Evolutionary conservation across 1,139 yeast species (phyloP).

Genomic region (Pichia sp.): DNA sequence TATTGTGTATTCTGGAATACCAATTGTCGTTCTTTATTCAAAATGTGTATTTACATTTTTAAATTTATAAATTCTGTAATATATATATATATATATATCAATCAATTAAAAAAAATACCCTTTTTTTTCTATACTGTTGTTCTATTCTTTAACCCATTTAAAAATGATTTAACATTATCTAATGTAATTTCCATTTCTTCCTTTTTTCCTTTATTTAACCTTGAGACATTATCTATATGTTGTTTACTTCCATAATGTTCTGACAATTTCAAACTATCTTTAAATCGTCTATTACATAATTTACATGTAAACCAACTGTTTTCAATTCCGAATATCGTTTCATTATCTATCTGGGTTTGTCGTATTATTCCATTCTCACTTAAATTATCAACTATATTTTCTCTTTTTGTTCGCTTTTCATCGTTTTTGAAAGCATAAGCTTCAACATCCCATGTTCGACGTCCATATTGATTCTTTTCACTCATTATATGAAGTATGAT

Average conservation of each 20-base stretch:
- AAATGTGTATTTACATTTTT: slow-evolving; percentile 4
- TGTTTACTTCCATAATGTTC: slow-evolving; percentile 75
- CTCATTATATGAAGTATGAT: neutral
- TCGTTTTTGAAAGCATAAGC: slow-evolving; percentile 49
- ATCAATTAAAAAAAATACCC: neutral
- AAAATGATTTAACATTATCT: slow-evolving; percentile 4
- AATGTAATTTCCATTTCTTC: slow-evolving; percentile 1
- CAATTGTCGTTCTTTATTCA: slow-evolving; percentile 40
- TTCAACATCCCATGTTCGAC: slow-evolving; percentile 68
- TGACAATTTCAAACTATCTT: slow-evolving; percentile 71
- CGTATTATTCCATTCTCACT: neutral
- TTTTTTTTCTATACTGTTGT: neutral
- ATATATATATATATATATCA: neutral
- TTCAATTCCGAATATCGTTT: slow-evolving; percentile 27
- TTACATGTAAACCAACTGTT: slow-evolving; percentile 79
- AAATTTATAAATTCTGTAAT: neutral
- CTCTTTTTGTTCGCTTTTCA: slow-evolving; percentile 17
- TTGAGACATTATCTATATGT: slow-evolving; percentile 32
- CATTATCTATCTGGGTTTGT: slow-evolving; percentile 20
- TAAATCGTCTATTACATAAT: slow-evolving; percentile 66
- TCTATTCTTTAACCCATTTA: neutral
- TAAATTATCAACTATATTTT: neutral
- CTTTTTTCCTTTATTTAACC: neutral
- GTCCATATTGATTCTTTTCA: slow-evolving; percentile 34
- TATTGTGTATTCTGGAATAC: slow-evolving; percentile 69